A percentile compares a stretch with the other conserved stretches of the same genome.
Conservation (phyloP, 768 basidiomycete species). For the Aureoboletus auriporus region DNA sequence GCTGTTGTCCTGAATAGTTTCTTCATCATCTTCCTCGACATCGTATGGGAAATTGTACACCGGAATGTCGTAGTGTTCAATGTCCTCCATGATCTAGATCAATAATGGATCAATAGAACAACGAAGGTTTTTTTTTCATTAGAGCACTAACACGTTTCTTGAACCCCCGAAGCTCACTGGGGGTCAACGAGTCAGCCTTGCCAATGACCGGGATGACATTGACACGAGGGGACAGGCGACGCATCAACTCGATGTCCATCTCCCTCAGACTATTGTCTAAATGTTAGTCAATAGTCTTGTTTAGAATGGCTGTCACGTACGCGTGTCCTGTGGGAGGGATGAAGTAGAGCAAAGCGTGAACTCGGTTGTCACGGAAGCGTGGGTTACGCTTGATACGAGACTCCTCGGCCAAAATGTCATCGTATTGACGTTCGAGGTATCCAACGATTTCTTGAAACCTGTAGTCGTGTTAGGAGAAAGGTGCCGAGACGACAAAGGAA, state of each 20-base stretch:
- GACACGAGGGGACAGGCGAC: constrained; percentile 93
- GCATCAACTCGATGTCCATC: constrained; percentile 99
- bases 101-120: constrained; percentile 1
- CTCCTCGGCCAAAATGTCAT: constrained; percentile 97
- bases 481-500: constrained; percentile 5
- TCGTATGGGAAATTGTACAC: constrained; percentile 99
- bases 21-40: constrained; percentile 98
- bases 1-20: constrained; percentile 96
- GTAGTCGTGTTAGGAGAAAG: constrained; percentile 3
- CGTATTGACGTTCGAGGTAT: constrained; percentile 97
- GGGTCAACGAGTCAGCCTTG: constrained; percentile 94
- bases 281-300: background rate
- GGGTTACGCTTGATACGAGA: constrained; percentile 99
- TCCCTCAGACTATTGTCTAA: constrained; percentile 68
- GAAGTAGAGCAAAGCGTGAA: constrained; percentile 96
- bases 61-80: constrained; percentile 96
- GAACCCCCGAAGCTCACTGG: constrained; percentile 89
- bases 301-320: constrained; percentile 45
- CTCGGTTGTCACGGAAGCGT: constrained; percentile 96
- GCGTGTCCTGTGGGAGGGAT: constrained; percentile 98
- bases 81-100: constrained; percentile 97
- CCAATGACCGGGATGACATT: constrained; percentile 99
- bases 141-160: constrained; percentile 73
- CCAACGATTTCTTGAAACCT: constrained; percentile 98
- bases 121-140: background rate